Conservation (phyloP, 352 stramenopile species). For the Pythium vanterpoolii region DNA sequence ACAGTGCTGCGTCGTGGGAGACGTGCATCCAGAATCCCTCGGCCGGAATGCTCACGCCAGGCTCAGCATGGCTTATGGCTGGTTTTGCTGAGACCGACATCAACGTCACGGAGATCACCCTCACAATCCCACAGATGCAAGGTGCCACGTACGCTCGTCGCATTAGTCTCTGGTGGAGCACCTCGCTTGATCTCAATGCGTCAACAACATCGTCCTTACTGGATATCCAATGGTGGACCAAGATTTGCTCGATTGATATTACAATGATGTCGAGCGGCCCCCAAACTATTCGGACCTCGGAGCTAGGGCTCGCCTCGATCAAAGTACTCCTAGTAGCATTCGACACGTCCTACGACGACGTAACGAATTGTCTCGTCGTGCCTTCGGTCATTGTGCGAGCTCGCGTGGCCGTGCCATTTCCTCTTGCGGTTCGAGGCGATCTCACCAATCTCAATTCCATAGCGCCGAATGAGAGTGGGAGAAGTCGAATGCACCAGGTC, state of each 20-base stretch:
- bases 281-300: conserved; percentile 31
- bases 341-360: conserved; percentile 56
- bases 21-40: conserved; percentile 37
- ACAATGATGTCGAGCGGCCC: conserved; percentile 42
- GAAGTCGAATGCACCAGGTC: conserved; percentile 59
- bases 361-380: conserved; percentile 34
- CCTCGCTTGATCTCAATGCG: conserved; percentile 18
- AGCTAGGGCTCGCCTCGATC: conserved; percentile 26
- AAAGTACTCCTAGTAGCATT: conserved; percentile 37
- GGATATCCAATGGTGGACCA: conserved; percentile 37
- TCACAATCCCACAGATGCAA: conserved; percentile 41
- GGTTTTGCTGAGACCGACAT: conserved; percentile 29
- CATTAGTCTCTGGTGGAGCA: conserved; percentile 48
- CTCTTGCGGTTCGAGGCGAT: conserved; percentile 44
- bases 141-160: conserved; percentile 42
- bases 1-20: conserved; percentile 25
- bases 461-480: conserved; percentile 27
- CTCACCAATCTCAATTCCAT: conserved; percentile 31
- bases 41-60: conserved; percentile 27
- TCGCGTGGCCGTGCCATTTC: conserved; percentile 42
- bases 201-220: conserved; percentile 17
- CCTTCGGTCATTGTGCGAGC: conserved; percentile 33
- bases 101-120: conserved; percentile 38
- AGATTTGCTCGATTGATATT: conserved; percentile 33
- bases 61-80: conserved; percentile 56